phyloP scores from a whole-genome alignment of 192 early-diverging fungal species.

The Entomortierella beljakovae region DNA sequence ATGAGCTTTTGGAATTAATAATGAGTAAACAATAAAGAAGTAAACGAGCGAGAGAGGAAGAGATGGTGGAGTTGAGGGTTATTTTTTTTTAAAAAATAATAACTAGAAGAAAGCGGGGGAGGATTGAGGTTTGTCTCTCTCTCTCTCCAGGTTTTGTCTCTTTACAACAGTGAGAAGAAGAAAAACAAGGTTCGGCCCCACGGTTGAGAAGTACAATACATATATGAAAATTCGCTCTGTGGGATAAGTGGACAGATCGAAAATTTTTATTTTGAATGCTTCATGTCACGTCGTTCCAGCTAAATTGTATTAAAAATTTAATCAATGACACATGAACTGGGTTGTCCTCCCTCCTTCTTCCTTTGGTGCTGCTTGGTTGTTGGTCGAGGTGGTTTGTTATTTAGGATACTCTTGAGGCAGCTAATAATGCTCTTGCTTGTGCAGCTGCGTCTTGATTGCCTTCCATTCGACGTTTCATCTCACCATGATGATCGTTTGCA shows the following conservation, averaged over 20 bases:
- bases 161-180: not conserved
- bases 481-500: slow-evolving; percentile 1
- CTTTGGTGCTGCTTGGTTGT: too few species aligned
- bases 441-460: slow-evolving; percentile 35
- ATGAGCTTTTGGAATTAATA: too few species aligned
- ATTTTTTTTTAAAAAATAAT: too few species aligned
- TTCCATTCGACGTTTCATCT: slow-evolving; percentile 11
- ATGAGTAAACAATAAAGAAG: too few species aligned
- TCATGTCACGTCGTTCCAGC: not conserved
- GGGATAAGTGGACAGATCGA: not conserved
- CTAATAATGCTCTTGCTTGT: slow-evolving; percentile 29
- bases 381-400: not conserved
- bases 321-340: too few species aligned
- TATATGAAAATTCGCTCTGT: not conserved
- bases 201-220: not conserved
- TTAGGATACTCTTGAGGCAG: slow-evolving; percentile 1
- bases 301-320: not conserved
- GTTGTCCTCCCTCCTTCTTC: too few species aligned
- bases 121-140: too few species aligned
- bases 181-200: slow-evolving; percentile 8
- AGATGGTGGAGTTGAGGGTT: too few species aligned
- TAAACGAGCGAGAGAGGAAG: too few species aligned
- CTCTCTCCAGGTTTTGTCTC: too few species aligned
- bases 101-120: slow-evolving; percentile 3
- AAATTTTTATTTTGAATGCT: not conserved